Evolutionary conservation across 495 filamentous ascomycete genomes (phyloP).

Genomic region (Acidiella bohemica): DNA sequence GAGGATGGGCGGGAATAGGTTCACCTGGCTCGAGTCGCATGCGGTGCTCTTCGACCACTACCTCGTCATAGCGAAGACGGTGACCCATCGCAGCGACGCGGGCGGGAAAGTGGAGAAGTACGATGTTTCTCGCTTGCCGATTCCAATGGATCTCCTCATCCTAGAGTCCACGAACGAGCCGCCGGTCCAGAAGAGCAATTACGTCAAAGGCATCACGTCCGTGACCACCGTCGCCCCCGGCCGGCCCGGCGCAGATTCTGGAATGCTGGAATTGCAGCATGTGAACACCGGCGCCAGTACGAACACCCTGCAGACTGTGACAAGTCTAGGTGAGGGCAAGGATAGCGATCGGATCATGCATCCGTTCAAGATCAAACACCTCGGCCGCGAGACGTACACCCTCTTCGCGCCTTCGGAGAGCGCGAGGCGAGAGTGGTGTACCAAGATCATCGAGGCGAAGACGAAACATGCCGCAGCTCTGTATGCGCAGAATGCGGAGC

Average conservation of each 20-base stretch:
- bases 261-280: no score
- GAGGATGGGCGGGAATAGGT: slow-evolving; percentile 47
- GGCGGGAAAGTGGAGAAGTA: slow-evolving; percentile 69
- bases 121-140: slow-evolving; percentile 92
- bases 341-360: slow-evolving; percentile 80
- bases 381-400: slow-evolving; percentile 81
- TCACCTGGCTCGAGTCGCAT: slow-evolving; percentile 70
- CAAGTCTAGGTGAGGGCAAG: slow-evolving; percentile 32
- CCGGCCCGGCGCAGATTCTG: slow-evolving; percentile 38
- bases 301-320: slow-evolving; percentile 38
- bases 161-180: slow-evolving; percentile 86
- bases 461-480: slow-evolving; percentile 78
- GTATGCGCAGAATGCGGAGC: slow-evolving; percentile 87
- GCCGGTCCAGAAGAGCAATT: slow-evolving; percentile 64
- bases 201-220: slow-evolving; percentile 59
- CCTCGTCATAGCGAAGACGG: slow-evolving; percentile 76
- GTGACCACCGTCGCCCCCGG: slow-evolving; percentile 46
- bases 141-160: slow-evolving; percentile 91
- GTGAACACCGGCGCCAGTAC: slow-evolving; percentile 45
- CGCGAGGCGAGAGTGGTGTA: slow-evolving; percentile 76
- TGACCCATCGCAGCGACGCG: slow-evolving; percentile 49
- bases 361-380: slow-evolving; percentile 91
- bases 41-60: slow-evolving; percentile 95
- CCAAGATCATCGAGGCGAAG: slow-evolving; percentile 87
- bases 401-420: slow-evolving; percentile 65